phyloP scores from a whole-genome alignment of 768 basidiomycete genomes.

The Phanerochaete carnosa region DNA sequence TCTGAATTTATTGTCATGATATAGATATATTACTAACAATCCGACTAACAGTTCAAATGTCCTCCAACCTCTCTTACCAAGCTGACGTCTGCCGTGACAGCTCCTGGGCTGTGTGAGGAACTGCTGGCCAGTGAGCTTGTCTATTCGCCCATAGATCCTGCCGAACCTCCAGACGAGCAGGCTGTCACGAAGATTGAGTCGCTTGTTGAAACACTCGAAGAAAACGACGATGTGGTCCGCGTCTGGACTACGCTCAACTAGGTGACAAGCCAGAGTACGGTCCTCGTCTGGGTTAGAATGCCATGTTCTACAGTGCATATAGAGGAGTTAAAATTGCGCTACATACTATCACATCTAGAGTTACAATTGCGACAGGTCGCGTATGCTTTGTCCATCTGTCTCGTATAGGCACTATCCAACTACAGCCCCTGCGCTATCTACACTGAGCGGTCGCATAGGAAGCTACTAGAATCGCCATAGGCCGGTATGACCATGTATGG shows the following conservation, averaged over 20 bases:
- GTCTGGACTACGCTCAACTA: constrained; percentile 54
- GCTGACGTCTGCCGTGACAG: constrained; percentile 35
- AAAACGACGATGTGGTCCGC: constrained; percentile 52
- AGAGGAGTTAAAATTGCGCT: neutral
- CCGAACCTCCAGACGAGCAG: constrained; percentile 36
- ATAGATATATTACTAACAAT: neutral
- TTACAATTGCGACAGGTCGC: neutral
- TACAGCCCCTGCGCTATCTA: too few relatives aligned
- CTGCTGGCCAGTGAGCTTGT: constrained; percentile 49
- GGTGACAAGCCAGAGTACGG: neutral
- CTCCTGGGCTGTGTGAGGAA: constrained; percentile 29
- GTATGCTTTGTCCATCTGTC: too few relatives aligned
- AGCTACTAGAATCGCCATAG: neutral
- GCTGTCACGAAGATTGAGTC: constrained; percentile 35
- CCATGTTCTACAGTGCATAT: neutral
- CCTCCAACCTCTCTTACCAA: constrained; percentile 36
- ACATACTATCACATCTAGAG: too few relatives aligned
- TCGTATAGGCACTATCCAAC: neutral
- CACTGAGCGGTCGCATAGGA: too few relatives aligned
- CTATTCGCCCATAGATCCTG: constrained; percentile 48
- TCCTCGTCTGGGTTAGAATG: neutral
- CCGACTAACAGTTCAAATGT: constrained; percentile 39
- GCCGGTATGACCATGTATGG: neutral
- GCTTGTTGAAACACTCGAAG: constrained; percentile 52
- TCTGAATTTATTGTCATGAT: neutral